phyloP scores from a whole-genome alignment of 108 stramenopile species.

The Nannochloropsis granulata region DNA sequence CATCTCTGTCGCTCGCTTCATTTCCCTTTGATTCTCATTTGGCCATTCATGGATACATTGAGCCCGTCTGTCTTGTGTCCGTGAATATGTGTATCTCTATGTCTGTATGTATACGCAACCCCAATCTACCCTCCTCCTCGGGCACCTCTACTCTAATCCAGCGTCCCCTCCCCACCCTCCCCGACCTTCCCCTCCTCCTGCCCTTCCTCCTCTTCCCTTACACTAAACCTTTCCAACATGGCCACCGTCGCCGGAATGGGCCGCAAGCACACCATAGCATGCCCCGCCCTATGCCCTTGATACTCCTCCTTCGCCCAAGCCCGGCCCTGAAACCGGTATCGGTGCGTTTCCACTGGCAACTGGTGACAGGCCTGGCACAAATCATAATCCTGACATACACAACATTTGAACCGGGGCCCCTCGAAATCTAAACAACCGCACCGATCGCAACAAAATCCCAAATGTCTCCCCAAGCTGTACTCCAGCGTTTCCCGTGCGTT shows the following conservation, averaged over 20 bases:
- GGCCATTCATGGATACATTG: too few relatives aligned
- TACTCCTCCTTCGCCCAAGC: neutral
- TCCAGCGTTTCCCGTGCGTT: neutral
- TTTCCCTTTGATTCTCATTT: too few relatives aligned
- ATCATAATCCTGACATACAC: neutral
- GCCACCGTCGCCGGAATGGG: neutral
- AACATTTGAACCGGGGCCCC: neutral
- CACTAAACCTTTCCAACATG: neutral
- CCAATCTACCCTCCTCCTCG: too few relatives aligned
- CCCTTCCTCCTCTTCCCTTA: neutral
- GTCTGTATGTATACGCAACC: too few relatives aligned
- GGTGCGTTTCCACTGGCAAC: neutral
- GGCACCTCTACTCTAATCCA: too few relatives aligned
- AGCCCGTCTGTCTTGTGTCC: too few relatives aligned
- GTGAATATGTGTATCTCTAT: too few relatives aligned
- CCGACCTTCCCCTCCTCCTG: too few relatives aligned
- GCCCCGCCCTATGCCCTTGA: neutral
- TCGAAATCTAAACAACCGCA: neutral
- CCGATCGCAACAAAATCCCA: neutral
- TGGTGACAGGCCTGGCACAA: neutral
- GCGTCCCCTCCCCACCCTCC: too few relatives aligned
- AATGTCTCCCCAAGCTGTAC: neutral
- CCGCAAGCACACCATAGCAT: neutral
- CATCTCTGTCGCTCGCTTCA: too few relatives aligned
- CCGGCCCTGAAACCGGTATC: neutral